Percentiles rank a stretch among this genome's conserved stretches.
These are phyloP conservation scores for Termitomyces sp. DNA, from an alignment of 1,284 basidiomycete genomes.

Conservation along the genomic window DNA sequence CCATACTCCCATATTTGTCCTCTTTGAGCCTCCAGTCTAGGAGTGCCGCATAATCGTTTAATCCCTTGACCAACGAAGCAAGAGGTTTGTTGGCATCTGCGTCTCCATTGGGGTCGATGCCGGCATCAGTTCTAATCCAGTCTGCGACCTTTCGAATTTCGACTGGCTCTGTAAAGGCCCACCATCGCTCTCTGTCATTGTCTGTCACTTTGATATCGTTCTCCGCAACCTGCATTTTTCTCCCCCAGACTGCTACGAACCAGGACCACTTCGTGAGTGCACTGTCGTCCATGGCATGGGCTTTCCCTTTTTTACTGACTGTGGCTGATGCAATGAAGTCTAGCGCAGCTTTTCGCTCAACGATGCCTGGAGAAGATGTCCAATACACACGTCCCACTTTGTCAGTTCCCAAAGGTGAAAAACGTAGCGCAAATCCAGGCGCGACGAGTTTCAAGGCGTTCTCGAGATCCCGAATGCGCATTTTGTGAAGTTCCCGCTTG, in stretches of 20 bases:
- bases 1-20: constrained; percentile 26
- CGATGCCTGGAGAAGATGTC: constrained; percentile 43
- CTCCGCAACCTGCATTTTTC: constrained; percentile 24
- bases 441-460: constrained; percentile 35
- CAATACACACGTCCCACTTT: constrained; percentile 50
- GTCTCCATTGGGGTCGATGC: constrained; percentile 33
- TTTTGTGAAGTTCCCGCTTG: constrained; percentile 34
- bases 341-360: constrained; percentile 42
- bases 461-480: constrained; percentile 35
- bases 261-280: constrained; percentile 59
- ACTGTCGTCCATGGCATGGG: constrained; percentile 35
- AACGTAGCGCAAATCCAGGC: constrained; percentile 36
- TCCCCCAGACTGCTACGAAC: constrained; percentile 71
- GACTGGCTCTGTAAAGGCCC: constrained; percentile 63
- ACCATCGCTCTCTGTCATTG: constrained; percentile 51
- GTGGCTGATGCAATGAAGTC: constrained; percentile 32
- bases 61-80: constrained; percentile 33
- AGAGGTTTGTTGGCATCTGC: constrained; percentile 8
- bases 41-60: constrained; percentile 46
- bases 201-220: constrained; percentile 28
- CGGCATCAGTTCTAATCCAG: constrained; percentile 54
- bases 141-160: constrained; percentile 62
- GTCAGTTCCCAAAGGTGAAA: constrained; percentile 47
- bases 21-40: constrained; percentile 43
- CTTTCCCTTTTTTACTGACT: constrained; percentile 33